phyloP scores from a whole-genome alignment of 352 stramenopile species.

The Globisporangium irregulare region DNA sequence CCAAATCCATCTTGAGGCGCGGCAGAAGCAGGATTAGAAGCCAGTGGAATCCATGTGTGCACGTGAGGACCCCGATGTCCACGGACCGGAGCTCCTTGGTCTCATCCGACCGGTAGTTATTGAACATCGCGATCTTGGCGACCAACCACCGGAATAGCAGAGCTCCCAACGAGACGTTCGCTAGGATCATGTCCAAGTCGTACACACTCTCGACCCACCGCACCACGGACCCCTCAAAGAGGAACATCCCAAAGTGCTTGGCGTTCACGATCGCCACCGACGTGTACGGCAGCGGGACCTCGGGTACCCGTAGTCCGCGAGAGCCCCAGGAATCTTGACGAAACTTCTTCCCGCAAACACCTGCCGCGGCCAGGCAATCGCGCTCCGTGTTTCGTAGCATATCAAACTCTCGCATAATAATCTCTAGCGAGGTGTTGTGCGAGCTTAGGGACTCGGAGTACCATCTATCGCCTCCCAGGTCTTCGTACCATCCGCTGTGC shows the following conservation, averaged over 20 bases:
- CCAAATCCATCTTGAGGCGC: conserved; percentile 17
- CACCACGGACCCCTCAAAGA: neutral
- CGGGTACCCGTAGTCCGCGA: neutral
- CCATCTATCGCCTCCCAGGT: too few relatives aligned
- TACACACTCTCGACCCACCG: conserved; percentile 24
- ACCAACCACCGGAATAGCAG: conserved; percentile 36
- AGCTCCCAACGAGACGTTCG: conserved; percentile 27
- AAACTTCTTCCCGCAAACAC: neutral
- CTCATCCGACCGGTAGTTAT: neutral
- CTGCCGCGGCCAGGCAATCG: too few relatives aligned
- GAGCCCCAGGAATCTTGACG: conserved; percentile 17
- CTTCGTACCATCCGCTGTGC: too few relatives aligned
- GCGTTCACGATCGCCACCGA: conserved; percentile 23
- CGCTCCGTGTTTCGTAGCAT: too few relatives aligned
- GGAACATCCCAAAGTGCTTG: conserved; percentile 25
- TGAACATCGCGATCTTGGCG: conserved; percentile 11
- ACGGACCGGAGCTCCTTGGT: neutral
- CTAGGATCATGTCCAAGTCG: conserved; percentile 32
- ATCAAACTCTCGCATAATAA: too few relatives aligned
- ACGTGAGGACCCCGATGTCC: conserved; percentile 21
- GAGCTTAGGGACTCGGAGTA: too few relatives aligned
- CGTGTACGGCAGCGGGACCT: conserved; percentile 1
- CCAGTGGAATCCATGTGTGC: conserved; percentile 14
- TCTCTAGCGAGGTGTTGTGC: too few relatives aligned
- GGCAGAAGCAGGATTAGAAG: conserved; percentile 23